Percentiles rank a stretch among this genome's conserved stretches.
phyloP scores from a whole-genome alignment of 192 early-diverging fungal species.

The Entomortierella parvispora region DNA sequence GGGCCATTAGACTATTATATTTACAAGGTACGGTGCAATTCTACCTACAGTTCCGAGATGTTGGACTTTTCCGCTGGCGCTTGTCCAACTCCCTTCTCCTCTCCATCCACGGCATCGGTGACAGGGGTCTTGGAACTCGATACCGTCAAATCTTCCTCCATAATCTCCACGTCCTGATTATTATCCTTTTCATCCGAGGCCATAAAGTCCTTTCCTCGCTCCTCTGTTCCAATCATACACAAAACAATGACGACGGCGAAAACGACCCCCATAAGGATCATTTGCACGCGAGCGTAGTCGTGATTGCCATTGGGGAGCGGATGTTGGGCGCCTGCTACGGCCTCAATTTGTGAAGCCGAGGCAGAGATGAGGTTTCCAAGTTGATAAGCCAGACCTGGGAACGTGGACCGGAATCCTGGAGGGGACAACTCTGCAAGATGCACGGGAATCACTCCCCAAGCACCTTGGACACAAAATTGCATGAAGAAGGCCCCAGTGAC shows the following conservation, averaged over 20 bases:
- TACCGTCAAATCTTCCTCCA: neutral
- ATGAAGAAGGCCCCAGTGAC: conserved; percentile 57
- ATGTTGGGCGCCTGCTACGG: conserved; percentile 51
- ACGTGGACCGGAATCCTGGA: conserved; percentile 68
- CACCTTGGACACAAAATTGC: conserved; percentile 66
- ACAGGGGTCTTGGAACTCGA: neutral
- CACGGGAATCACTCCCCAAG: conserved; percentile 70
- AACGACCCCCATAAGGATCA: conserved; percentile 66
- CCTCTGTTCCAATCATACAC: conserved; percentile 66
- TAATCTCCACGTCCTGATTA: neutral
- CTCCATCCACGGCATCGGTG: neutral
- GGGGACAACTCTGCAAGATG: conserved; percentile 79
- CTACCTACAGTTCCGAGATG: no score
- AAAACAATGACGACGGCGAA: conserved; percentile 54
- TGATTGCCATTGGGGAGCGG: conserved; percentile 29
- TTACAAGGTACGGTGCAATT: no score
- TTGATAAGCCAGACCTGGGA: conserved; percentile 82
- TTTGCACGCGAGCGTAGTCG: conserved; percentile 67
- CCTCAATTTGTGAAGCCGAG: conserved; percentile 66
- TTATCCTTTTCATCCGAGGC: neutral
- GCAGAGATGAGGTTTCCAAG: conserved; percentile 75
- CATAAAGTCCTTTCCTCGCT: conserved; percentile 63
- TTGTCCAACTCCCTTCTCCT: conserved; percentile 3
- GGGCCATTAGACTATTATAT: no score
- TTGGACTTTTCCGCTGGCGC: no score